Evolutionary conservation across 1,139 yeast genomes (phyloP), one percentile per base, ranked within the genome.

Genomic region (Spencermartinsiella ligniputridi): DNA sequence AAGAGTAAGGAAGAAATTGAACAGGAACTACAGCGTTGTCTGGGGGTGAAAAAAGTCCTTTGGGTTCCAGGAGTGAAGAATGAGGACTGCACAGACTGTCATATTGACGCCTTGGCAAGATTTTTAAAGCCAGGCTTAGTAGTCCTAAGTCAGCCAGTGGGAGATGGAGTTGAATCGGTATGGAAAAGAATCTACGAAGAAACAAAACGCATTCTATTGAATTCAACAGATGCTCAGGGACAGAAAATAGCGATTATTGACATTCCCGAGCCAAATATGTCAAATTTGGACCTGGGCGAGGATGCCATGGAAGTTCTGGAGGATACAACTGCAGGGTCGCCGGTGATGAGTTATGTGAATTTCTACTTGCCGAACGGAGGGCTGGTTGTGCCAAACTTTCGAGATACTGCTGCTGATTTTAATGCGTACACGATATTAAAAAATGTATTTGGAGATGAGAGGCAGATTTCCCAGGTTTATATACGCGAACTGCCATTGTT

Each of bases 381-480:
- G 11, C 25, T 22, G 6, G 25, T 22, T 22, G 11, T 22, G 9
- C 25, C 25, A 8, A 22, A 22, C 6, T 22, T 22, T 11, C 9
- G 25, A 22, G 25, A 22, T 11, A 22, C 6, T 22, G 25, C 25
- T 22, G 30, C 3, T 9, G 15, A 17, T 25, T 17, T 39, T 13
- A 38, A 38, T 12, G 40, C 47, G 32, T 35, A 43, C 4, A 44
- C 35, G 19, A 39, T 44, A 3, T 29, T 41, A n/a, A 29, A 41
- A 29, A 41, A 35, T 29, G 32, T 18, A 21, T 20, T 15, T 35
- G 37, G 29, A 34, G 40, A 16, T 37, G 35, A 17, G 34, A 41
- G 15, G 35, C 48, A 3, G 40, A 35, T 12, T 39, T 45, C 15
- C 17, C 43, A n/a, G 25, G 25, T 22, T 22, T 11, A 8, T 11